These are phyloP conservation scores for Amanita molliuscula DNA, from an alignment of 768 basidiomycete species.

Conservation along the genomic window DNA sequence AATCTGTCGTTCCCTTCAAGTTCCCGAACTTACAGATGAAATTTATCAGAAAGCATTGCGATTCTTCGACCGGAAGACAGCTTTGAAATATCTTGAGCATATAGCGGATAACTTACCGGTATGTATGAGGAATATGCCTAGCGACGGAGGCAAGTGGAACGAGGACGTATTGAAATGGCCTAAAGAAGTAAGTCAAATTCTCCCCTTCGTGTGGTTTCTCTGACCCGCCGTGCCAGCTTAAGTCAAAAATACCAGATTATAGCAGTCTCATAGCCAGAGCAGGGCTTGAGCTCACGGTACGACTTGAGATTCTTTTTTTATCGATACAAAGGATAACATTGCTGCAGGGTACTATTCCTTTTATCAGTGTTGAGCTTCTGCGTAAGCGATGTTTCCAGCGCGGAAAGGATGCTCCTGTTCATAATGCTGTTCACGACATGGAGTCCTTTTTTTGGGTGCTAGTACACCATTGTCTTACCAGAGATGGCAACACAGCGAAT, in stretches of 20 bases:
- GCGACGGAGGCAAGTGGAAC: neutral
- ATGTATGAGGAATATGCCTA: too few species aligned
- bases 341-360: too few species aligned
- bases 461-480: conserved; percentile 7
- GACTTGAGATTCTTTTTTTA: too few species aligned
- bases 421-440: conserved; percentile 11
- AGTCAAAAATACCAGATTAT: neutral
- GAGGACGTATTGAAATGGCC: neutral
- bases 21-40: too few species aligned
- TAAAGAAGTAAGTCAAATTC: neutral
- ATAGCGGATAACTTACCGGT: too few species aligned
- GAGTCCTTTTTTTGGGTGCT: conserved; percentile 15
- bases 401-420: neutral
- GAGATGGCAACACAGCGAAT: neutral
- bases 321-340: too few species aligned
- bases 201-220: neutral
- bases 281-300: too few species aligned
- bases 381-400: neutral
- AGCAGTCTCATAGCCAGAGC: too few species aligned
- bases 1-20: neutral
- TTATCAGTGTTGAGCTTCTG: neutral
- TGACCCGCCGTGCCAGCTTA: neutral
- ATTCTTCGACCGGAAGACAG: too few species aligned
- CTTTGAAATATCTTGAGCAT: too few species aligned
- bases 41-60: too few species aligned